A percentile compares a stretch with the other conserved stretches of the same genome.
phyloP scores from a whole-genome alignment of 2,329 filamentous ascomycete genomes.

The Pseudogymnoascus sp. region DNA sequence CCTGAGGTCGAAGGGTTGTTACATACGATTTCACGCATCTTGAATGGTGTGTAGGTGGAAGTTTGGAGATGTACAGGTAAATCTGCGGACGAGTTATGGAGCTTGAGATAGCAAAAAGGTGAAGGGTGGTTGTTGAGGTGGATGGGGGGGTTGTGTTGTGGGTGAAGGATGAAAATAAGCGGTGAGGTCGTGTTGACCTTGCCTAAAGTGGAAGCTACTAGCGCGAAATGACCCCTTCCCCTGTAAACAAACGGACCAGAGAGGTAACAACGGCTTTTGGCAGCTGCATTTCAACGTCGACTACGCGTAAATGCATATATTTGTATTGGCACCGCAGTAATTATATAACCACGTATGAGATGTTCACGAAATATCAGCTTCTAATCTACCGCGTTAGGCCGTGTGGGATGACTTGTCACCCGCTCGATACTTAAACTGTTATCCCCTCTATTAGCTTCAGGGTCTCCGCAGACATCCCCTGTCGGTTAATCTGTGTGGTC shows the following conservation, averaged over 20 bases:
- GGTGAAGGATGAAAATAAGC: conserved; percentile 11
- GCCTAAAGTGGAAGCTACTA: conserved; percentile 3
- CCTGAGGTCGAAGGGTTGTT: conserved; percentile 13
- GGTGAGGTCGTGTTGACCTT: conserved; percentile 12
- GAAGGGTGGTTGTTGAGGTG: conserved; percentile 10
- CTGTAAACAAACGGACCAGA: conserved; percentile 10
- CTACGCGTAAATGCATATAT: neutral
- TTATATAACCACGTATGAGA: conserved; percentile 3
- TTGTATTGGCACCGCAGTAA: neutral
- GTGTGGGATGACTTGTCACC: conserved; percentile 5
- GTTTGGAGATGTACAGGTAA: conserved; percentile 10
- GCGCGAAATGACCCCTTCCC: conserved; percentile 8
- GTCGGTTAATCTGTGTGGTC: neutral
- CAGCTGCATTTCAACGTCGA: neutral
- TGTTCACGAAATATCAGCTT: neutral
- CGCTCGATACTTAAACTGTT: neutral
- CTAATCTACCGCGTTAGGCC: neutral
- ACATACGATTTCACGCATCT: conserved; percentile 70
- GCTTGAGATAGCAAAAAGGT: conserved; percentile 15
- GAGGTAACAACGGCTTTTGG: conserved; percentile 1
- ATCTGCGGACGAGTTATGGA: conserved; percentile 13
- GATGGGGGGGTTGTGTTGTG: conserved; percentile 9
- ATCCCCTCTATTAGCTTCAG: neutral
- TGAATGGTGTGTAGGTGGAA: conserved; percentile 34
- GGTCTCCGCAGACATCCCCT: conserved; percentile 5